Percentiles rank a stretch among this genome's conserved stretches.
Conservation (phyloP, 2,329 filamentous ascomycete species). For the Monosporascus sp. region DNA sequence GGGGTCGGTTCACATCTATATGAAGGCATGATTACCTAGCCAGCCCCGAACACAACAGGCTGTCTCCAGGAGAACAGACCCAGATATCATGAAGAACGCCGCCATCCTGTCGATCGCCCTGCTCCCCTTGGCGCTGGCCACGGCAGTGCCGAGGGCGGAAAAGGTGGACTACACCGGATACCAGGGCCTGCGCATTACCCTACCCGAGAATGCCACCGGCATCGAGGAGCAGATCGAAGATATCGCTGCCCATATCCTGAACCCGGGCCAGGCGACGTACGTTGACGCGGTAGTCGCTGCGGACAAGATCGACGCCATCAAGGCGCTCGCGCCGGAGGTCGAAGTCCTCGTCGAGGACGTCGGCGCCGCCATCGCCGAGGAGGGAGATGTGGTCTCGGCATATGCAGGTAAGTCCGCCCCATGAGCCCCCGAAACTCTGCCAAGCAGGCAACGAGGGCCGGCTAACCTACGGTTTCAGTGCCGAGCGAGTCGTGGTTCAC, state of each 20-base stretch:
- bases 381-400: constrained; percentile 20
- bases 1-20: no score
- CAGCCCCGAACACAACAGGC: no score
- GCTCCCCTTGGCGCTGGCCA: background rate
- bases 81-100: background rate
- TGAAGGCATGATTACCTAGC: no score
- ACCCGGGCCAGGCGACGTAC: background rate
- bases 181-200: background rate
- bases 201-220: background rate
- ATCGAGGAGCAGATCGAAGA: background rate
- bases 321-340: background rate
- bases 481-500: constrained; percentile 44
- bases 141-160: background rate
- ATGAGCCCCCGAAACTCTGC: background rate
- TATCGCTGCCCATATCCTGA: background rate
- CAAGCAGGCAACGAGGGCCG: background rate
- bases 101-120: background rate
- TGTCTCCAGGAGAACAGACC: background rate
- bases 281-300: background rate
- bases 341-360: constrained; percentile 18
- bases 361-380: constrained; percentile 26
- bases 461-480: constrained; percentile 4
- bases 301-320: background rate
- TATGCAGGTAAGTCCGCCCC: constrained; percentile 18
- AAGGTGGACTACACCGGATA: background rate